phyloP scores from a whole-genome alignment of 306 rosid genomes.

The Vicia villosa region DNA sequence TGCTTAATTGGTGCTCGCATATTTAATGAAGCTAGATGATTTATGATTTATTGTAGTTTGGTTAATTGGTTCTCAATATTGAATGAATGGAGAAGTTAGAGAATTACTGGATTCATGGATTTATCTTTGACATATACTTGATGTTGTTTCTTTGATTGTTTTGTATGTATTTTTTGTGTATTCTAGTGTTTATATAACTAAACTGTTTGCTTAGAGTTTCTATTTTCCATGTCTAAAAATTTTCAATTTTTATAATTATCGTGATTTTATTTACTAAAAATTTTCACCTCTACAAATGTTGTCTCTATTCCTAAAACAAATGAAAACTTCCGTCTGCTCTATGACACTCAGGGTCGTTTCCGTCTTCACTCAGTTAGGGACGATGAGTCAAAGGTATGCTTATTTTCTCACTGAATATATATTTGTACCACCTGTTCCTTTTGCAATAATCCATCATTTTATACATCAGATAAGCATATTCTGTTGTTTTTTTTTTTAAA shows the following conservation, averaged over 20 bases:
- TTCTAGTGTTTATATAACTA: background rate
- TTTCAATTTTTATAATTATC: background rate
- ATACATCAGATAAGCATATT: too few species aligned
- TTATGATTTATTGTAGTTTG: too few species aligned
- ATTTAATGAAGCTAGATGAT: background rate
- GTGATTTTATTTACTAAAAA: background rate
- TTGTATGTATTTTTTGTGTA: background rate
- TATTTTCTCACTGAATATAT: background rate
- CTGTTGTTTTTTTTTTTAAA: background rate
- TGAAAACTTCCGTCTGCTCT: slow-evolving; percentile 76
- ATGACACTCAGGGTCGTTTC: slow-evolving; percentile 79
- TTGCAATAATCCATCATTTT: background rate
- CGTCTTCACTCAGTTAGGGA: slow-evolving; percentile 77
- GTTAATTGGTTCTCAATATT: too few species aligned
- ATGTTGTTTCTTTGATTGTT: background rate
- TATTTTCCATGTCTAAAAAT: background rate
- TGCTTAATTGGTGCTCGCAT: background rate
- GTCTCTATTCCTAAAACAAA: slow-evolving; percentile 76
- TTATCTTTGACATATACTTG: background rate
- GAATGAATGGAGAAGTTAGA: background rate
- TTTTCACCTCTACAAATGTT: slow-evolving; percentile 49
- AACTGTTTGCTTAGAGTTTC: too few species aligned
- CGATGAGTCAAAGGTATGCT: slow-evolving; percentile 77
- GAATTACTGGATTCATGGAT: background rate
- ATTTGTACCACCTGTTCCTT: background rate